Base-by-base conservation (phyloP, 305 asterid genomes). In the Salvia sclarea region DNA sequence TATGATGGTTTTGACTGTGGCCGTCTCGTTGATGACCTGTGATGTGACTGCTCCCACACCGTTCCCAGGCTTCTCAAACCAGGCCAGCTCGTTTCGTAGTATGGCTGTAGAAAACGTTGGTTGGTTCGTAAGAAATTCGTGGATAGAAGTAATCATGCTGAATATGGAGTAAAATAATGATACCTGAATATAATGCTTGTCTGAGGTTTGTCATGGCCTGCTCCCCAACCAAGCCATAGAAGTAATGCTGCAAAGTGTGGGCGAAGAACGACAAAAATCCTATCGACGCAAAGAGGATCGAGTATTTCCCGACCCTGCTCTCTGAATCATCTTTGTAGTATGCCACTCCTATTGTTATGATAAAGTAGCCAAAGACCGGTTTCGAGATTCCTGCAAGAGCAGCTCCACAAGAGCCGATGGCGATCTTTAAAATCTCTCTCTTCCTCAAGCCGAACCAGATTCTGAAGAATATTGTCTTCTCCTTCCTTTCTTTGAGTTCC, bases 341-440 rank as follows among this genome's bases (percentile, higher is more conserved):
- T 38, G 88, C 89, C 54, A 86, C 96, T 79, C 97, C 97, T 72
- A 90, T 90, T 61, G 96, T 90, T 45, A 90, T 84, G 81, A 90
- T 86, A 86, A 79, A 90, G 87, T 53, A 90, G 31, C 97, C 97
- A 64, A 90, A 88, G 22, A 90, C 64, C 2, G 97, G 96, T 75
- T 86, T 90, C 37, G 96, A 88, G 71, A 90, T 78, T 77, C 97
- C 89, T 13, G 97, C 85, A 66, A 88, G 65, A 71, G 91, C 97
- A 69, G 96, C 94, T 76, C 89, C 92, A 47, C 74, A 72, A 53
- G 94, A 84, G 64, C 94, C 94, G 35, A 88, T 74, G 48, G 28
- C 64, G 44, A 83, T 77, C 81, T 83, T 83, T 59, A 77, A 22
- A 37, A 77, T 41, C 52, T 90, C 97, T 63, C 69, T 75, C 76